Evolutionary conservation across 352 stramenopile species (phyloP).

Genomic region (Phytophthora lateralis): DNA sequence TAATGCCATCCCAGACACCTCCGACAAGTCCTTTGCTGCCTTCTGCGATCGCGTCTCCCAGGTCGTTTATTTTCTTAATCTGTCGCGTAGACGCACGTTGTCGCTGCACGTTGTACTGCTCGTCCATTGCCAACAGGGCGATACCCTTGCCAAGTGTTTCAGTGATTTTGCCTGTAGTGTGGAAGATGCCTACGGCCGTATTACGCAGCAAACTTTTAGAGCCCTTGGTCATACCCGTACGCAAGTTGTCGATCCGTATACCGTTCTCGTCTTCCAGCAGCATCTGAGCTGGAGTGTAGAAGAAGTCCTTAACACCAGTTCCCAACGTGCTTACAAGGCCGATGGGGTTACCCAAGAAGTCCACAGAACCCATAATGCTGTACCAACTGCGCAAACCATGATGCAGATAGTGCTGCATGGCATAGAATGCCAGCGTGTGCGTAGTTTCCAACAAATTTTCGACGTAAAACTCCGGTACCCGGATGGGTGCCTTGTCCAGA

Average conservation of each 20-base stretch:
- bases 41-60: constrained; percentile 83
- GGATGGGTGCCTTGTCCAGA: constrained; percentile 86
- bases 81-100: constrained; percentile 77
- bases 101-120: constrained; percentile 86
- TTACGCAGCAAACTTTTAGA: constrained; percentile 89
- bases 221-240: constrained; percentile 89
- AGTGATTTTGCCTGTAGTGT: constrained; percentile 90
- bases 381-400: constrained; percentile 86
- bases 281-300: constrained; percentile 94
- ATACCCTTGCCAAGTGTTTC: constrained; percentile 90
- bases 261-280: constrained; percentile 91
- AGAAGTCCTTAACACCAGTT: constrained; percentile 94
- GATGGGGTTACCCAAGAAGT: constrained; percentile 91
- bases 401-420: constrained; percentile 88
- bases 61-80: constrained; percentile 78
- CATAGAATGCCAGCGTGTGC: constrained; percentile 83
- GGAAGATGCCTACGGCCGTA: constrained; percentile 88
- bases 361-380: constrained; percentile 90
- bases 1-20: constrained; percentile 84
- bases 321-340: constrained; percentile 90
- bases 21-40: constrained; percentile 79
- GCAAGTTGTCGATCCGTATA: constrained; percentile 82
- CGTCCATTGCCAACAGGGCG: constrained; percentile 84
- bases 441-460: constrained; percentile 89
- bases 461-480: constrained; percentile 90